Base-by-base conservation (phyloP, 805 yeast species). In the Kodamaea sagamina region DNA sequence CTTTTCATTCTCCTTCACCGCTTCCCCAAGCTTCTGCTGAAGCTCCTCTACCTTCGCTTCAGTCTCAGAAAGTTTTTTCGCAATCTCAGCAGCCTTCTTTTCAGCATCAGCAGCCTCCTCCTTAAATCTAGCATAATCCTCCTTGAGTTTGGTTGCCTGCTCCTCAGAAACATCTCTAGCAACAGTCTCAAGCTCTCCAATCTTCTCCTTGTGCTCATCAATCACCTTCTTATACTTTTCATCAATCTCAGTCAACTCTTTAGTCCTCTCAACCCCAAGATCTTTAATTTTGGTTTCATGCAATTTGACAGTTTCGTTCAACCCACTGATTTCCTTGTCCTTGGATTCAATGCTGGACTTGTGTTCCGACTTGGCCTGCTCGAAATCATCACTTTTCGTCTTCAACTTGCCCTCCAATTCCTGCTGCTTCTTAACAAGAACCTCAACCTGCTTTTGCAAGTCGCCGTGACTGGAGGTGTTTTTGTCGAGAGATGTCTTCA, bases 271-370 rank as follows among this genome's bases (percentile, higher is more conserved):
- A 29, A 8, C 31, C 11, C 29, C 22, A 41, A 26, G 9, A 10
- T 36, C 41, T 5, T 29, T 24, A n/a, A 35, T 12, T 3, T 35
- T 38, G 10, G 32, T 32, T 26, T 32, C 25, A 34, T 26, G 24
- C 13, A 3, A 5, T 26, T 27, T 18, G 4, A 26, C 17, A 8
- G 19, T 22, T 16, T 26, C 12, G 9, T 16, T 37, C 25, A 19
- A 17, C 16, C 10, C 32, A 13, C 18, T 26, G 25, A 26, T 26
- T 13, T 25, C 32, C 6, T 13, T 11, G 8, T 26, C 34, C 32
- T 18, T 26, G 13, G 32, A n/a, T 15, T 28, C 12, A 28, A 15
- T 27, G 11, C 26, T 29, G n/a, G n/a, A n/a, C n/a, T n/a, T n/a
- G n/a, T n/a, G n/a, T n/a, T n/a, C n/a, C 10, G 34, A 15, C 12